Percentiles rank a stretch among this genome's conserved stretches.
Evolutionary conservation across 2,329 filamentous ascomycete species (phyloP).

Genomic region (Alternaria longipes): DNA sequence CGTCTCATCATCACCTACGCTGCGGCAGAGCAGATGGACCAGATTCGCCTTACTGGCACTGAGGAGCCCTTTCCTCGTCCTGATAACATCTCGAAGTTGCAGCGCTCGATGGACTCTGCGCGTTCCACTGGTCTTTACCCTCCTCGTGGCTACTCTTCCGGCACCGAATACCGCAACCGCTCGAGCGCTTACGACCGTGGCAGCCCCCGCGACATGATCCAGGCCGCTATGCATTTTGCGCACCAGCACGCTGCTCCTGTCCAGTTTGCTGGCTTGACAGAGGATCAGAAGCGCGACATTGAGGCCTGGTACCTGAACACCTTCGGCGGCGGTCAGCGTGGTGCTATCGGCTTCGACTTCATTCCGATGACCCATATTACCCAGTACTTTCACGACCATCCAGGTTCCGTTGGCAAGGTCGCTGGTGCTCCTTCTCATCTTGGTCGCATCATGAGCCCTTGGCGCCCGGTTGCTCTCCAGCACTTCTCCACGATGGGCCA

Average conservation of each 20-base stretch:
- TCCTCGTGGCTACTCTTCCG: conserved; percentile 76
- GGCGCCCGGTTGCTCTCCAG: not conserved
- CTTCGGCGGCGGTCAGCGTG: conserved; percentile 31
- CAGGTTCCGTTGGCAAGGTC: conserved; percentile 17
- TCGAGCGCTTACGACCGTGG: conserved; percentile 84
- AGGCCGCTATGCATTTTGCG: conserved; percentile 30
- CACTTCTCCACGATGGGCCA: not conserved
- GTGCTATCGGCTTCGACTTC: conserved; percentile 36
- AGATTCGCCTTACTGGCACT: conserved; percentile 64
- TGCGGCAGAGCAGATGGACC: conserved; percentile 54
- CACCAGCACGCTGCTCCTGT: conserved; percentile 27
- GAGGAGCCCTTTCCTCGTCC: conserved; percentile 80
- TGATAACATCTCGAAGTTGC: conserved; percentile 88
- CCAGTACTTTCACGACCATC: conserved; percentile 30
- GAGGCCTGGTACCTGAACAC: conserved; percentile 36
- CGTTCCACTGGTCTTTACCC: conserved; percentile 88
- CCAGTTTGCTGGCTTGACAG: conserved; percentile 21
- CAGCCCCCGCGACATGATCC: conserved; percentile 60
- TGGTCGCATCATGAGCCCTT: conserved; percentile 10
- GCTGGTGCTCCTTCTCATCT: conserved; percentile 23
- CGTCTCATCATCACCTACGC: conserved; percentile 67
- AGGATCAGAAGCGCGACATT: conserved; percentile 32
- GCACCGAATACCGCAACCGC: conserved; percentile 78
- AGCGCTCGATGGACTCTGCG: conserved; percentile 86
- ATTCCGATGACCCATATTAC: conserved; percentile 37